A percentile compares a stretch with the other conserved stretches of the same genome.
Conservation (phyloP, 768 basidiomycete species). For the Fistulinella prunicolor region DNA sequence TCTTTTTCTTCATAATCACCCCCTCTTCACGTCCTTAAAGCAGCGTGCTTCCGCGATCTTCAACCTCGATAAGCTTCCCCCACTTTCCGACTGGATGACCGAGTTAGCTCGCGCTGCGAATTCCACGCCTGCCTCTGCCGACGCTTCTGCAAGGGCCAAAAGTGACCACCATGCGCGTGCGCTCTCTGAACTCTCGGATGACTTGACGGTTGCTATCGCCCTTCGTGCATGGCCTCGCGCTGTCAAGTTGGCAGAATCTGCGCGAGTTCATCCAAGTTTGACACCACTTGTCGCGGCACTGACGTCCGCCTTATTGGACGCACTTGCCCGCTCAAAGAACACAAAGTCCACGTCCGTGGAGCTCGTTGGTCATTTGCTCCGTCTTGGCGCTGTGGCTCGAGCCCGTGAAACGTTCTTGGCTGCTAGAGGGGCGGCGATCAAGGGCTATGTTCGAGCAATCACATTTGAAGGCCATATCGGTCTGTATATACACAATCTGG, state of each 20-base stretch:
- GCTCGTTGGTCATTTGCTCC: constrained; percentile 69
- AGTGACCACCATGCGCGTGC: constrained; percentile 81
- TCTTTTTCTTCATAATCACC: background rate
- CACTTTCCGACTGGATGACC: constrained; percentile 75
- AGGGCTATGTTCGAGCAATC: constrained; percentile 79
- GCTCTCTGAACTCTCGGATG: constrained; percentile 88
- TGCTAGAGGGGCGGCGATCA: constrained; percentile 73
- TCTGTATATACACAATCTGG: constrained; percentile 82
- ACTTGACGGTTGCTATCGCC: constrained; percentile 87
- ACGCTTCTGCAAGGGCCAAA: constrained; percentile 64
- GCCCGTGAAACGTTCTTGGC: constrained; percentile 82
- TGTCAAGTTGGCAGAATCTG: constrained; percentile 80
- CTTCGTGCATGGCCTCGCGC: constrained; percentile 87
- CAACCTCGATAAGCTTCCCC: constrained; percentile 43
- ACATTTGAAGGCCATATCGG: constrained; percentile 86
- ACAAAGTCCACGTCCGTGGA: constrained; percentile 72
- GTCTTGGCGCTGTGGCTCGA: constrained; percentile 71
- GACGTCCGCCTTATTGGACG: constrained; percentile 63
- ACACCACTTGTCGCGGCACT: constrained; percentile 64
- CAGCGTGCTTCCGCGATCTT: constrained; percentile 36
- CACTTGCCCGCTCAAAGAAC: constrained; percentile 72
- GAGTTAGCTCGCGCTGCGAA: constrained; percentile 61
- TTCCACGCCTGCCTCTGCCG: constrained; percentile 26
- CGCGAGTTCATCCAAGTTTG: constrained; percentile 65
- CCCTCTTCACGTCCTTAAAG: background rate